Conservation (phyloP, 2,329 filamentous ascomycete species). For the Grosmannia clavigera region DNA sequence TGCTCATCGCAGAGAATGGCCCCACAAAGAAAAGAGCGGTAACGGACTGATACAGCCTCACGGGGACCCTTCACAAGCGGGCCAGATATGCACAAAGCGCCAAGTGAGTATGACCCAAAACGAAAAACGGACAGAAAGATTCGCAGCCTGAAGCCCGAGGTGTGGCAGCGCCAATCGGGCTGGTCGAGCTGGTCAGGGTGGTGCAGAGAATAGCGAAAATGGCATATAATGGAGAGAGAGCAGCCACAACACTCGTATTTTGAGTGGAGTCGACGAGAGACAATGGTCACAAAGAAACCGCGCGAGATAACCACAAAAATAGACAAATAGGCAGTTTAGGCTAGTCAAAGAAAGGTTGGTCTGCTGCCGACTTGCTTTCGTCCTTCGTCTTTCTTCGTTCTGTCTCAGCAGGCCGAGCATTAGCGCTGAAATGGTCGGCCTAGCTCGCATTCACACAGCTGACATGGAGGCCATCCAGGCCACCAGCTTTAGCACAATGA, state of each 20-base stretch:
- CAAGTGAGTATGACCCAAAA: not conserved
- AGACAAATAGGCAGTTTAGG: not conserved
- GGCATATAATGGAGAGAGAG: not conserved
- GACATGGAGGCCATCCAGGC: not conserved
- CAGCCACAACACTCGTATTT: not conserved
- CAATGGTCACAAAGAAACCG: not conserved
- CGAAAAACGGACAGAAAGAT: not conserved
- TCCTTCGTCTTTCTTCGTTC: not conserved
- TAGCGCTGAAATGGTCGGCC: not conserved
- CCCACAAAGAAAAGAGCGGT: not conserved
- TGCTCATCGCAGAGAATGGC: not conserved
- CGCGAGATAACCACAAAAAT: not conserved
- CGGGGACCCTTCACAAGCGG: not conserved
- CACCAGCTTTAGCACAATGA: not conserved
- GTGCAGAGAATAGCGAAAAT: not conserved
- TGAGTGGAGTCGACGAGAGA: not conserved
- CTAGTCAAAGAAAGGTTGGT: not conserved
- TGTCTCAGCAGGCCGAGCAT: not conserved
- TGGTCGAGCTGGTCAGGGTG: not conserved
- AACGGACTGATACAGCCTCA: not conserved
- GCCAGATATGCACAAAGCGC: not conserved
- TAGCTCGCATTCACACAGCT: not conserved
- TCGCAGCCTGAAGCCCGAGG: not conserved
- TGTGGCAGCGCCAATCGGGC: not conserved
- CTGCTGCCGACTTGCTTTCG: not conserved